These are phyloP conservation scores for Colletotrichum cuscutae DNA, from an alignment of 2,329 filamentous ascomycete genomes.

Conservation along the genomic window DNA sequence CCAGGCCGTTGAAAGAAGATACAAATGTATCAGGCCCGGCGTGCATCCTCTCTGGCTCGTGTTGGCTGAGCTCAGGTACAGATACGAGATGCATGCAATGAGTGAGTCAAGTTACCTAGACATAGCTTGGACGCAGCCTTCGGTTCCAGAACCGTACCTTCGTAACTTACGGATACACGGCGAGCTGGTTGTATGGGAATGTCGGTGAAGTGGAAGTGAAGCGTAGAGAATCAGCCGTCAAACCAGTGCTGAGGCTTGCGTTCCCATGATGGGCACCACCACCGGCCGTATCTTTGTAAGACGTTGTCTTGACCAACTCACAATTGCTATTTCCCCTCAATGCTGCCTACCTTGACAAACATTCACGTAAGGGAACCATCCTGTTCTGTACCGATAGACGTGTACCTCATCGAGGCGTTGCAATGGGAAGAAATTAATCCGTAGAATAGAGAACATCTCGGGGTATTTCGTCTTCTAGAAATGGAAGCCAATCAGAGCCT, in stretches of 20 bases:
- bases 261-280: not conserved
- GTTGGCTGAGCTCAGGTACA: slow-evolving; percentile 3
- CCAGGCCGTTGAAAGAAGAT: slow-evolving; percentile 2
- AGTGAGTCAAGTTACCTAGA: not conserved
- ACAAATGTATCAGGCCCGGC: not conserved
- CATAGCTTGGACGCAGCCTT: slow-evolving; percentile 1
- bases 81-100: slow-evolving; percentile 21
- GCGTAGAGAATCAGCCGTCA: not conserved
- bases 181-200: not conserved
- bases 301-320: not conserved
- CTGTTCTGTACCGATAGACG: too few species aligned
- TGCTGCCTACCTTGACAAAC: too few species aligned
- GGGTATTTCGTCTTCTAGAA: too few species aligned
- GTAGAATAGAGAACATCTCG: too few species aligned
- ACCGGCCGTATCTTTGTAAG: not conserved
- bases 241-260: not conserved
- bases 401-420: too few species aligned
- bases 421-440: too few species aligned
- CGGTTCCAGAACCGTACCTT: not conserved
- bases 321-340: too few species aligned
- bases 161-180: not conserved
- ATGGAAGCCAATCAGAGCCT: not conserved
- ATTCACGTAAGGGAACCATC: too few species aligned
- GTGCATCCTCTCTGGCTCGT: not conserved
- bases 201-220: slow-evolving; percentile 15